Base-by-base conservation (phyloP, 129 eudicot species). In the Arctium minus region DNA sequence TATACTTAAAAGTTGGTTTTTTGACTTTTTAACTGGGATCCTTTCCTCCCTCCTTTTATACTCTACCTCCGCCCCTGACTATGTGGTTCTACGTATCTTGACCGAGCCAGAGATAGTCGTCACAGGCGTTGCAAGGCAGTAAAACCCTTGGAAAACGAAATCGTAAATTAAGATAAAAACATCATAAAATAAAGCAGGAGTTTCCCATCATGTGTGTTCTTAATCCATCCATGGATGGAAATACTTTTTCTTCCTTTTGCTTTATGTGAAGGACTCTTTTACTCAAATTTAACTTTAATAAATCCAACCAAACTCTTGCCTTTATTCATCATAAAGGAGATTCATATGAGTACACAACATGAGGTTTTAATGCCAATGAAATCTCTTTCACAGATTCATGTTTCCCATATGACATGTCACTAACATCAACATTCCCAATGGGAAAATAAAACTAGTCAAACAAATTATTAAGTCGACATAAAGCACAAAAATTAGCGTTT, bases 231-330 rank as follows among this genome's bases (percentile, higher is more conserved):
- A 68, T 80, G 84, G 81, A 79, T 85, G 88, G 77, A 80, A 70
- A 85, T 75, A 80, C 88, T 85, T 79, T 85, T 76, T 53, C 72
- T 81, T 76, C 72, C 78, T 76, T 85, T 85, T 85, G 88, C 88
- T 85, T 85, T 85, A 80, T 80, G 84, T 85, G 88, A 80, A 85
- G 77, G 81, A 75, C 81, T 69, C 88, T 85, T 85, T 85, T 85
- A 77, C 85, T 77, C 82, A 42, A 75, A 32, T 70, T 69, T 76
- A 80, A 75, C 88, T 85, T 85, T 85, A 81, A 80, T 72, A 85
- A 85, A 80, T 80, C 83, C 67, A 84, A 84, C 83, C 79, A 84
- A 78, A 84, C 27, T 77, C 81, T 44, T 85, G 53, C 79, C 85
- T 85, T 85, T 85, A 80, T 62, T 85, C 85, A 76, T 81, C 79